A percentile compares a stretch with the other conserved stretches of the same genome.
phyloP scores from a whole-genome alignment of 106 monocot genomes.

The Allium fistulosum region DNA sequence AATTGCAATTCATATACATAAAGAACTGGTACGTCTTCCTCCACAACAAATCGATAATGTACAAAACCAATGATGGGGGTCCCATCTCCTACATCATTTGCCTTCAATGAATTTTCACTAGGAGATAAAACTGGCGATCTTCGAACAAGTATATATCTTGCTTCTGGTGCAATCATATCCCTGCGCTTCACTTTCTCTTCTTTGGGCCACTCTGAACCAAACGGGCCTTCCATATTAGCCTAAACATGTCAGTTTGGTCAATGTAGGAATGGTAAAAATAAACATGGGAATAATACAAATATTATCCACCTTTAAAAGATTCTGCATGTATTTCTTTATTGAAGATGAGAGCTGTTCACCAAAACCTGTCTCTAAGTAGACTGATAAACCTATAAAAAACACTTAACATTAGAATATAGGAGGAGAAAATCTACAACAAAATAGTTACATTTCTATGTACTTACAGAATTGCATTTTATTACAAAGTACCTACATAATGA shows the following conservation, averaged over 20 bases:
- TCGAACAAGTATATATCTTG: slow-evolving; percentile 70
- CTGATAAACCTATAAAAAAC: slow-evolving; percentile 43
- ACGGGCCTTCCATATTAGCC: slow-evolving; percentile 82
- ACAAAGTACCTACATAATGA: too few species aligned
- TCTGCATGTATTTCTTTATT: slow-evolving; percentile 64
- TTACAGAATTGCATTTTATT: too few species aligned
- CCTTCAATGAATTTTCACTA: slow-evolving; percentile 4
- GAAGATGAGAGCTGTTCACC: slow-evolving; percentile 61
- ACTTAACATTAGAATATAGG: not conserved
- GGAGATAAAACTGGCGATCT: slow-evolving; percentile 15
- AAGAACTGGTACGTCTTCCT: slow-evolving; percentile 81
- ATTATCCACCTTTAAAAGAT: slow-evolving; percentile 70
- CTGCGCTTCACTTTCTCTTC: slow-evolving; percentile 85
- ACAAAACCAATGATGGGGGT: slow-evolving; percentile 65
- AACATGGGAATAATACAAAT: not conserved
- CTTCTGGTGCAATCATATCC: slow-evolving; percentile 87
- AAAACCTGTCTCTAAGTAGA: slow-evolving; percentile 64
- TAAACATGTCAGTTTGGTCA: slow-evolving; percentile 16
- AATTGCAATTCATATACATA: slow-evolving; percentile 96
- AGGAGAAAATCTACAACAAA: not conserved
- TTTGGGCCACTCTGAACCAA: slow-evolving; percentile 67
- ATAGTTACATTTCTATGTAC: not conserved
- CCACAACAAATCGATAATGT: slow-evolving; percentile 76
- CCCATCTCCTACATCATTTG: slow-evolving; percentile 27
- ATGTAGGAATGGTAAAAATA: not conserved